Base-by-base conservation (phyloP, 208 protist species). In the Trypanosomatidae sp. region DNA sequence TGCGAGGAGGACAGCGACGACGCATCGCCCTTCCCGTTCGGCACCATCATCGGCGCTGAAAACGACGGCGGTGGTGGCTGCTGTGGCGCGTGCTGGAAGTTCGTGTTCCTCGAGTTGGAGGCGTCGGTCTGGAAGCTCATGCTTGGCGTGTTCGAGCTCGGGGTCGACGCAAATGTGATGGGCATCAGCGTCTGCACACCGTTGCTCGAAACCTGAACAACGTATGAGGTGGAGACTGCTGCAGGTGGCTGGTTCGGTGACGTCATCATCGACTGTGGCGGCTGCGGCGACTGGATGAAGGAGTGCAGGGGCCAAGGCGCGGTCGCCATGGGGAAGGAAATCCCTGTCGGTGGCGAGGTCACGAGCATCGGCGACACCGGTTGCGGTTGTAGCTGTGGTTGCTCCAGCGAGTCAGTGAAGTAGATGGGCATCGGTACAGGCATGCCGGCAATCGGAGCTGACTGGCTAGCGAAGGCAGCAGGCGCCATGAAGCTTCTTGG, bases 1-100 rank as follows among this genome's bases (percentile, higher is more conserved):
- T 71, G 62, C 33, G 60, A 62, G 64, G 46, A 49, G 22, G 66
- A 60, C 25, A 28, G 58, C 59, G 72, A 73, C 67, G 47, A 47
- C 39, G 66, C 17, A 56, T 58, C 66, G 60, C 60, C 28, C 72
- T 46, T 46, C 39, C 17, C 41, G 19, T n/a, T 76, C 1, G 71
- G 19, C 30, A 25, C 39, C 39, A 66, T 17, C 30, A 13, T 56
- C 10, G 65, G 1, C 49, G 41, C 22, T n/a, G 52, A 28, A 67
- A 47, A 50, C 30, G 39, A 52, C 44, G 22, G 52, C 22, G 36
- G 33, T 6, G 39, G 60, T 47, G 13, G 67, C 19, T 9, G 9
- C 25, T 52, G 49, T 8, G 22, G 4, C 22, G 33, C 28, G 30
- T 33, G 19, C 19, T 60, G 52, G 5, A 10, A 19, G 50, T 62